Conservation (phyloP, 257 asterid species). For the Leonotis leonurus region DNA sequence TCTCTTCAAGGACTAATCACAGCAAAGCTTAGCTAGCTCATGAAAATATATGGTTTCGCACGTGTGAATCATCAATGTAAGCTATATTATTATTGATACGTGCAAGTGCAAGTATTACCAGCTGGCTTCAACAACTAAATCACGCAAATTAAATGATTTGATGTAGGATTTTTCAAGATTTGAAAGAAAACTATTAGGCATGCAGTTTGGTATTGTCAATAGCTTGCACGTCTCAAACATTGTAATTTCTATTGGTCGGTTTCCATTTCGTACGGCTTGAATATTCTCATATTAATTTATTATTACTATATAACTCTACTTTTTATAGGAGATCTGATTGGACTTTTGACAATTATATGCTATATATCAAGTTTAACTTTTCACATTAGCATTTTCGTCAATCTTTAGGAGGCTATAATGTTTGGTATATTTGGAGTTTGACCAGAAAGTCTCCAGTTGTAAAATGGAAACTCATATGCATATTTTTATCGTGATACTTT, state of each 20-base stretch:
- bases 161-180: background rate
- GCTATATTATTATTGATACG: background rate
- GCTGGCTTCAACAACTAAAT: no score
- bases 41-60: background rate
- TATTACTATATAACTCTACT: background rate
- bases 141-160: no score
- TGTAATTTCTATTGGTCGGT: background rate
- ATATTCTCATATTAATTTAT: background rate
- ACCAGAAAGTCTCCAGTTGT: background rate
- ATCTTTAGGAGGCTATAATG: background rate
- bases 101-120: background rate
- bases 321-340: no score
- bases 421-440: background rate
- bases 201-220: background rate
- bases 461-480: no score
- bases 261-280: background rate
- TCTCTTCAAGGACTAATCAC: constrained; percentile 46
- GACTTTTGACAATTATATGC: no score
- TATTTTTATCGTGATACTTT: no score
- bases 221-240: constrained; percentile 16
- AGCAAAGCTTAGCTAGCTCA: constrained; percentile 36
- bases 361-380: background rate
- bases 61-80: background rate
- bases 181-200: background rate
- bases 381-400: background rate